Conservation (phyloP, 768 basidiomycete genomes). For the Mycena rebaudengoi region DNA sequence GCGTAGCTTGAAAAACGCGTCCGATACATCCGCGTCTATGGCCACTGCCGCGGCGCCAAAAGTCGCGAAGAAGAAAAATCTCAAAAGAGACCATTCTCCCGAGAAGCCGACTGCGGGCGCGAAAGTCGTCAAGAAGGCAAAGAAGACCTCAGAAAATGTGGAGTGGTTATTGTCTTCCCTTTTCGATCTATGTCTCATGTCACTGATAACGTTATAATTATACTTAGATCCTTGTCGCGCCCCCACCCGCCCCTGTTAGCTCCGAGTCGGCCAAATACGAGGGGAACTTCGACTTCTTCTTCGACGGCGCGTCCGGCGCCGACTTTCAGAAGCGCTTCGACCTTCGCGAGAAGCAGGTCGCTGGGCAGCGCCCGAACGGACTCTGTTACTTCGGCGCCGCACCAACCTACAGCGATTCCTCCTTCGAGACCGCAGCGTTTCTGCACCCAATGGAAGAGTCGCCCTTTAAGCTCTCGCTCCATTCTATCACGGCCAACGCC, state of each 20-base stretch:
- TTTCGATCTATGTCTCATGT: background rate
- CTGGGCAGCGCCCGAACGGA: background rate
- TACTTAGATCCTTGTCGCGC: background rate
- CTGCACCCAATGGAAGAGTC: background rate
- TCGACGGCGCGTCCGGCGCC: background rate
- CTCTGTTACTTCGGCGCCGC: background rate
- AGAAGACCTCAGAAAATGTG: background rate
- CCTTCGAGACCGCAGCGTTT: background rate
- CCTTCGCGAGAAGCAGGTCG: background rate
- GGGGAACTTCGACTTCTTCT: slow-evolving; percentile 3
- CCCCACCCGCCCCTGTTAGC: background rate
- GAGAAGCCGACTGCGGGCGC: background rate
- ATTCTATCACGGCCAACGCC: background rate
- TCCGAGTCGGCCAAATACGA: background rate
- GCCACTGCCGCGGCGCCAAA: background rate
- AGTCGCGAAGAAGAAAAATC: background rate
- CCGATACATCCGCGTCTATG: too few relatives aligned
- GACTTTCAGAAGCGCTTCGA: background rate
- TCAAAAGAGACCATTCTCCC: background rate
- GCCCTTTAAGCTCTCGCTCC: background rate
- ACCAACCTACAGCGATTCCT: background rate
- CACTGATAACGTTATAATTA: background rate
- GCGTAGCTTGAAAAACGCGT: slow-evolving; percentile 1
- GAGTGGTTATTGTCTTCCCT: background rate
- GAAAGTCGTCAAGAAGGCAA: background rate